These are phyloP conservation scores for Apiospora phragmitis DNA, from an alignment of 2,329 filamentous ascomycete genomes.

Conservation along the genomic window DNA sequence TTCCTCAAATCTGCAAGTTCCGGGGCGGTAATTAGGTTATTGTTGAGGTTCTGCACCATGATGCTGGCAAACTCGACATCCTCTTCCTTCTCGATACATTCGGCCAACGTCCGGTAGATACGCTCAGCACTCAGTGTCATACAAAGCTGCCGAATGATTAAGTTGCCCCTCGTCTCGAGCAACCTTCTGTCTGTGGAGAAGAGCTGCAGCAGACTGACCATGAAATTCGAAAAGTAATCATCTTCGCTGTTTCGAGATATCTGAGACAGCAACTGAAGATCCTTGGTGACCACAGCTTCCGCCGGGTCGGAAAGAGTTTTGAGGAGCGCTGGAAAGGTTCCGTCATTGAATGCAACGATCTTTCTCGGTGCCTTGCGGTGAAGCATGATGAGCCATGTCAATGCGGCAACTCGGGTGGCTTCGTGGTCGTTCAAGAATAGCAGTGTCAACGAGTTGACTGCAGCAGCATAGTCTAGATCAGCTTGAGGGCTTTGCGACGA, in stretches of 20 bases:
- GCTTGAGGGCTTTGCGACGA: conserved; percentile 48
- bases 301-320: conserved; percentile 96
- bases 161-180: conserved; percentile 87
- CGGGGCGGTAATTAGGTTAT: conserved; percentile 96
- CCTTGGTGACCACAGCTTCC: conserved; percentile 92
- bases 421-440: conserved; percentile 97
- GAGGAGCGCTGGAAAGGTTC: conserved; percentile 91
- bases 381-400: conserved; percentile 97
- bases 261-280: conserved; percentile 89
- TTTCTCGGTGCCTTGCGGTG: conserved; percentile 93
- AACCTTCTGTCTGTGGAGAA: conserved; percentile 93
- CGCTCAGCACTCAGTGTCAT: conserved; percentile 89
- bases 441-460: conserved; percentile 88
- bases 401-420: conserved; percentile 86
- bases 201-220: conserved; percentile 92
- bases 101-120: conserved; percentile 92
- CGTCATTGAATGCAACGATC: conserved; percentile 93
- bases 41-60: conserved; percentile 99
- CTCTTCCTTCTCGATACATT: conserved; percentile 96
- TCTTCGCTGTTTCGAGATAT: conserved; percentile 97
- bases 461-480: conserved; percentile 93
- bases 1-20: conserved; percentile 91
- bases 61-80: conserved; percentile 98
- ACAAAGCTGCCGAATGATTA: conserved; percentile 95
- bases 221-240: conserved; percentile 96